phyloP scores from a whole-genome alignment of 2,329 filamentous ascomycete species.

The Nothopassalora personata region DNA sequence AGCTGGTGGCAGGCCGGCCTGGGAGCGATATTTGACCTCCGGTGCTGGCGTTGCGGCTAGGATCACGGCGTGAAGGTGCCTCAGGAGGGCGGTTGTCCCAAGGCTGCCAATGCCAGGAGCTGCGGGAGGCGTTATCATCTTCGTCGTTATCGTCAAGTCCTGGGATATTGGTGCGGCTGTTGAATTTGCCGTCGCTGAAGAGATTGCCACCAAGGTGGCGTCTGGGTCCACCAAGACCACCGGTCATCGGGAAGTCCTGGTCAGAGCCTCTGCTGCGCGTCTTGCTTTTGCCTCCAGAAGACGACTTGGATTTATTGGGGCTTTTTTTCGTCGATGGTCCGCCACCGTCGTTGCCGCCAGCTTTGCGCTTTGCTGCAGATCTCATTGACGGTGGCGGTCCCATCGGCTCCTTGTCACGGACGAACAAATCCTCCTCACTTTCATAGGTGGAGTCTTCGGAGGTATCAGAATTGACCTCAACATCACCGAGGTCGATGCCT shows the following conservation, averaged over 20 bases:
- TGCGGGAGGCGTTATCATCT: not conserved
- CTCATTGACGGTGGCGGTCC: not conserved
- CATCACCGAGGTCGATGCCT: not conserved
- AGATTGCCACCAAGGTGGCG: not conserved
- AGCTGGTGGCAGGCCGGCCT: not conserved
- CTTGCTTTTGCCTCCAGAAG: not conserved
- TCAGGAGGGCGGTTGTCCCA: not conserved
- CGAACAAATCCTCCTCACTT: not conserved
- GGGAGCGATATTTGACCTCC: not conserved
- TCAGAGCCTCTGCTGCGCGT: not conserved
- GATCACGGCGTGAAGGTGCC: not conserved
- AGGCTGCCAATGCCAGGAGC: not conserved
- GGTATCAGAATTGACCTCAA: not conserved
- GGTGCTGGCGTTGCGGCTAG: not conserved
- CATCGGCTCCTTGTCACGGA: not conserved
- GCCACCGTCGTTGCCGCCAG: not conserved
- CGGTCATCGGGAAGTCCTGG: not conserved
- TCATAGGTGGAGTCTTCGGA: conserved; percentile 4
- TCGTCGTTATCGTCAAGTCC: not conserved
- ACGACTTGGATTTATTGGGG: not conserved
- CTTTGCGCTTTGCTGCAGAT: not conserved
- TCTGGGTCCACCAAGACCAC: not conserved
- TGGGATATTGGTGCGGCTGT: not conserved
- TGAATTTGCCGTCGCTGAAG: not conserved
- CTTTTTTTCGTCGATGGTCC: not conserved